Conservation (phyloP, 371 early-diverging fungal species). For the Circinella minor region DNA sequence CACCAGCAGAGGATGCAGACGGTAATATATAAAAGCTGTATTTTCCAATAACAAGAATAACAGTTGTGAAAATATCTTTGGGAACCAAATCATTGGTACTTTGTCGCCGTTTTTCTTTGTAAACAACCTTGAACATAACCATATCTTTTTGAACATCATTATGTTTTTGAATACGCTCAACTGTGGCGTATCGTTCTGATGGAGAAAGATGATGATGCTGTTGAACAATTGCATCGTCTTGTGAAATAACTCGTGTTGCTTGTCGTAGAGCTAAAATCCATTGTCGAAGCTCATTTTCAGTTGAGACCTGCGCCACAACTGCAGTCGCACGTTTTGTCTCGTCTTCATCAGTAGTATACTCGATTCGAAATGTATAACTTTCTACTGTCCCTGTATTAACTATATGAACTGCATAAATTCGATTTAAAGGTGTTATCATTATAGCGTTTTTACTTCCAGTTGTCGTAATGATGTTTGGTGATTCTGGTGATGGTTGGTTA, state of each 20-base stretch:
- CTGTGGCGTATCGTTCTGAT: conserved; percentile 27
- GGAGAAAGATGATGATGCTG: not conserved
- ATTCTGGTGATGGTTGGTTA: not conserved
- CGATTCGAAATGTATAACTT: conserved; percentile 3
- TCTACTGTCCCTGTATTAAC: not conserved
- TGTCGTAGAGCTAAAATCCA: conserved; percentile 21
- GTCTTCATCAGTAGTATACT: not conserved
- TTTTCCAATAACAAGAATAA: conserved; percentile 46
- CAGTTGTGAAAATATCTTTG: conserved; percentile 35
- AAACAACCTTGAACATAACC: conserved; percentile 40
- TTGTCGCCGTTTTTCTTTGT: conserved; percentile 33
- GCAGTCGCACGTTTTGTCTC: not conserved
- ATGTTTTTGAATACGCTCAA: conserved; percentile 41
- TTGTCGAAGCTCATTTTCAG: not conserved
- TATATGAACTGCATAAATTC: conserved; percentile 39
- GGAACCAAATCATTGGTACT: conserved; percentile 10
- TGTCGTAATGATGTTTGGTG: not conserved
- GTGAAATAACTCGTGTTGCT: conserved; percentile 26
- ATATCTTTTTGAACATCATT: conserved; percentile 35
- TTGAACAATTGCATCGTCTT: conserved; percentile 11
- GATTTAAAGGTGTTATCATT: conserved; percentile 23
- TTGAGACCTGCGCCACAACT: not conserved
- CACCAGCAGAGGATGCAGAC: conserved; percentile 1
- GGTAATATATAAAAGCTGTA: conserved; percentile 47
- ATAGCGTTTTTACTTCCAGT: not conserved